Evolutionary conservation across 2,329 filamentous ascomycete species (phyloP).

Genomic region (Cladosporium sp.): DNA sequence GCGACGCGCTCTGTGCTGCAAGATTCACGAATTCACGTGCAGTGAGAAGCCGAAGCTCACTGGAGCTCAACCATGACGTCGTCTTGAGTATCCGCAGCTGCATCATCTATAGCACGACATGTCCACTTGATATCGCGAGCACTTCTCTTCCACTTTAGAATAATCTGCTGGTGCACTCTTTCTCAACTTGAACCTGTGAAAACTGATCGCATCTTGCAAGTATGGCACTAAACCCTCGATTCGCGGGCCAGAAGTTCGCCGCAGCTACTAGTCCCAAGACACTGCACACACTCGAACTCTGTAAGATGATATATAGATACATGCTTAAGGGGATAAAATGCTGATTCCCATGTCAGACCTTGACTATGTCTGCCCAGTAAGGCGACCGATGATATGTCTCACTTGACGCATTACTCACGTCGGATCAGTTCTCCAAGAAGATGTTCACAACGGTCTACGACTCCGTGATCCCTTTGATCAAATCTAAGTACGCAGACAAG

Average conservation of each 20-base stretch:
- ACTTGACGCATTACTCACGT: not conserved
- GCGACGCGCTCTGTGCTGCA: too few species aligned
- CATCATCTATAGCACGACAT: not conserved
- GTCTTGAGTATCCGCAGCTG: too few species aligned
- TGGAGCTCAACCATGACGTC: too few species aligned
- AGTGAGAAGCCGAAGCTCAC: too few species aligned
- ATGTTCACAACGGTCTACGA: constrained; percentile 71
- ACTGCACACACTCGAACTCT: constrained; percentile 50
- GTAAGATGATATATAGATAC: constrained; percentile 27
- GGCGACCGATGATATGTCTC: constrained; percentile 4
- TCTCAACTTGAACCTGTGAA: too few species aligned
- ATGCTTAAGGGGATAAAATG: not conserved
- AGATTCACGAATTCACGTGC: too few species aligned
- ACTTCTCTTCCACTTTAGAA: not conserved
- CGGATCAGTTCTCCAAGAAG: constrained; percentile 54
- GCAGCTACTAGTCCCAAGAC: constrained; percentile 36
- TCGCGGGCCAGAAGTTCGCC: constrained; percentile 66
- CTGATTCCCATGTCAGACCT: constrained; percentile 47
- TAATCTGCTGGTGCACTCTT: too few species aligned
- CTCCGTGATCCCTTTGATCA: constrained; percentile 59
- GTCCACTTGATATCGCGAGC: not conserved
- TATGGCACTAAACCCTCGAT: constrained; percentile 74
- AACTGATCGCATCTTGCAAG: not conserved
- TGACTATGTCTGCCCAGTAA: constrained; percentile 79
- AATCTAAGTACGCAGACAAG: constrained; percentile 52